Conservation (phyloP, 2,329 filamentous ascomycete species). For the Mollisia scopiformis region DNA sequence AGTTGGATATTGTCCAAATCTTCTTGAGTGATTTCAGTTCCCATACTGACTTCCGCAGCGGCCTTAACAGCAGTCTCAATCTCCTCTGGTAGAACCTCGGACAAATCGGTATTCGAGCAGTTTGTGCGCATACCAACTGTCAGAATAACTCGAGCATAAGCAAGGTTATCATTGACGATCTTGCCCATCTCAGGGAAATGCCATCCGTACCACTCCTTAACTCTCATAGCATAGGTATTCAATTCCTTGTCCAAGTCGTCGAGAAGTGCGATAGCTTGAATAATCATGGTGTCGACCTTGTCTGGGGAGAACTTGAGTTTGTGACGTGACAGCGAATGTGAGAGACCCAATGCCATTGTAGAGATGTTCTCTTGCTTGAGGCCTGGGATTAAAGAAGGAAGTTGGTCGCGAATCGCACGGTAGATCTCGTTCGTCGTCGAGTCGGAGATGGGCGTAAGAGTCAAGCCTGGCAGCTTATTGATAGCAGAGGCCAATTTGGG, state of each 20-base stretch:
- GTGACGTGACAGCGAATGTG: conserved; percentile 94
- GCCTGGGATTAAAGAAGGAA: conserved; percentile 88
- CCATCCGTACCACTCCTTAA: conserved; percentile 99
- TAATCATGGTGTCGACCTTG: conserved; percentile 99
- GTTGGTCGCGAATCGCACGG: conserved; percentile 89
- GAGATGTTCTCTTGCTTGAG: conserved; percentile 83
- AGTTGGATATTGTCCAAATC: conserved; percentile 92
- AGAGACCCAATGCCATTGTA: conserved; percentile 94
- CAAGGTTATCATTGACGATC: conserved; percentile 96
- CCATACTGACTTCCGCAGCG: conserved; percentile 96
- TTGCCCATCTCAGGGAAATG: conserved; percentile 98
- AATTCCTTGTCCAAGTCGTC: conserved; percentile 98
- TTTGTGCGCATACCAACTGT: conserved; percentile 88
- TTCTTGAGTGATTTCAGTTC: conserved; percentile 91
- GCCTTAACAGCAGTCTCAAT: conserved; percentile 90
- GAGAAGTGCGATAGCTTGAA: conserved; percentile 90
- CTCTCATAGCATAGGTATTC: conserved; percentile 98
- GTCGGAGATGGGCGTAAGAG: conserved; percentile 82
- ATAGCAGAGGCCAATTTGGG: conserved; percentile 91
- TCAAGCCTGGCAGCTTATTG: conserved; percentile 85
- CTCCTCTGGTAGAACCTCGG: conserved; percentile 92
- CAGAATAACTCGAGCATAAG: conserved; percentile 87
- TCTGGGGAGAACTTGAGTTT: conserved; percentile 99
- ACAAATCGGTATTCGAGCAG: conserved; percentile 75
- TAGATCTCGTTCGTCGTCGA: conserved; percentile 85